Evolutionary conservation across 164 flowering plant species (phyloP).

Genomic region (Houttuynia cordata): DNA sequence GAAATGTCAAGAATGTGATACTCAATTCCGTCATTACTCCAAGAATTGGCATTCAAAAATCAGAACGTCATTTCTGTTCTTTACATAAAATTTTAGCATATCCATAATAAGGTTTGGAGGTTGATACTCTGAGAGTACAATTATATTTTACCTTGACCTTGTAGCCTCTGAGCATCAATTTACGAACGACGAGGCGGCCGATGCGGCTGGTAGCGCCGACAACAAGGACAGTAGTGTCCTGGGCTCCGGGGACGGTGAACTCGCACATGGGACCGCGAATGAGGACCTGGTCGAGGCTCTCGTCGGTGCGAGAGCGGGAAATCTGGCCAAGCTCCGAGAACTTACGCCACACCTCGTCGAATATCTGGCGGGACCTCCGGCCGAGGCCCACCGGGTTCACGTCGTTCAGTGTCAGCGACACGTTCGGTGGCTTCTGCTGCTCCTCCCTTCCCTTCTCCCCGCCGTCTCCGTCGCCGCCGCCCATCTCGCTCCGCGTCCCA

Average conservation of each 20-base stretch:
- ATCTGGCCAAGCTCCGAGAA: slow-evolving; percentile 88
- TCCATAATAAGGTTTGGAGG: too few relatives aligned
- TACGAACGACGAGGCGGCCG: slow-evolving; percentile 75
- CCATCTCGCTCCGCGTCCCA: background rate
- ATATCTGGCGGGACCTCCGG: slow-evolving; percentile 72
- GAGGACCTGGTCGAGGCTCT: slow-evolving; percentile 35
- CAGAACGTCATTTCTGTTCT: background rate
- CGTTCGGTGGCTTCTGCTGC: slow-evolving; percentile 6
- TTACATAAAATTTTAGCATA: too few relatives aligned
- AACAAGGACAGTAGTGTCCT: slow-evolving; percentile 78
- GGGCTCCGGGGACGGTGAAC: slow-evolving; percentile 88
- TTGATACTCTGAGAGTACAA: too few relatives aligned
- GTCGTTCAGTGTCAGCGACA: slow-evolving; percentile 20
- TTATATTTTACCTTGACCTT: slow-evolving; percentile 56
- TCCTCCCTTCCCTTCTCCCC: background rate
- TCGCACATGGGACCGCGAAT: slow-evolving; percentile 87
- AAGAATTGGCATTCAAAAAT: background rate
- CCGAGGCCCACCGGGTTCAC: slow-evolving; percentile 94
- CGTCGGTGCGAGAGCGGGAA: slow-evolving; percentile 64
- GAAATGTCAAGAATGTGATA: background rate
- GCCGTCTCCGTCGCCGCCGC: background rate
- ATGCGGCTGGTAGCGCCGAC: slow-evolving; percentile 91
- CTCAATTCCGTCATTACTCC: background rate
- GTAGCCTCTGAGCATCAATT: slow-evolving; percentile 88
- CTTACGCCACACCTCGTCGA: slow-evolving; percentile 90